Base-by-base conservation (phyloP, 805 yeast genomes). In the Saturnispora bothae region DNA sequence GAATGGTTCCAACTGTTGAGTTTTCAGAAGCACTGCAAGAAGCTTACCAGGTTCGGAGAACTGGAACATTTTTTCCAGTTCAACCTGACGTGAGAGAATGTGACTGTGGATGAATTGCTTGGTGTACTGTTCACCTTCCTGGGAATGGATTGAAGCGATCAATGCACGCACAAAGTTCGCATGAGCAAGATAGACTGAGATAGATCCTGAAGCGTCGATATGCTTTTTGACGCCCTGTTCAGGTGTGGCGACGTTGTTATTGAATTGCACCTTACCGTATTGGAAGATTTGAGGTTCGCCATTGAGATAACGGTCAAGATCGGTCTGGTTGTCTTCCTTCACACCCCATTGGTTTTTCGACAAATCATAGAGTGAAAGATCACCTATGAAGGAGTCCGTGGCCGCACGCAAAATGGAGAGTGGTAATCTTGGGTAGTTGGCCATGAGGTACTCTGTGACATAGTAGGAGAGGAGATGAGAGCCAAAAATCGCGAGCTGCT, bases 341-440 rank as follows among this genome's bases (percentile, higher is more conserved):
- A 92, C 77, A 62, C 98, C 98, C 96, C 96, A 92, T 15, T 63
- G 53, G 34, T 55, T 52, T 50, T 68, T 69, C 26, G 86, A 96
- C 19, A 86, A 64, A 35, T 70, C 71, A 27, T 73, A 64, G 41
- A 92, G 65, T 0, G 85, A 69, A 13, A 66, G 70, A 26, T 74
- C 71, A 3, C 89, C 83, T 53, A 82, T 69, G 54, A 76, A 83
- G 1, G 92, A 71, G 48, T 83, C 79, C 7, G 82, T 77, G 1
- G 94, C 83, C 5, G 78, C 75, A 49, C 78, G 74, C 40, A 85
- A 70, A 20, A 88, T 79, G 7, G 76, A 71, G 44, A 80, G 69
- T 14, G 99, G 98, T 36, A 92, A 68, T 56, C 99, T 74, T 38
- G 99, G 99, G 57, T 86, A 86, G 47, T 71, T 75, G 36, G 77